A percentile compares a stretch with the other conserved stretches of the same genome.
phyloP scores from a whole-genome alignment of 176 grass and related monocot genomes.

The Rhipidocladum racemiflorum region DNA sequence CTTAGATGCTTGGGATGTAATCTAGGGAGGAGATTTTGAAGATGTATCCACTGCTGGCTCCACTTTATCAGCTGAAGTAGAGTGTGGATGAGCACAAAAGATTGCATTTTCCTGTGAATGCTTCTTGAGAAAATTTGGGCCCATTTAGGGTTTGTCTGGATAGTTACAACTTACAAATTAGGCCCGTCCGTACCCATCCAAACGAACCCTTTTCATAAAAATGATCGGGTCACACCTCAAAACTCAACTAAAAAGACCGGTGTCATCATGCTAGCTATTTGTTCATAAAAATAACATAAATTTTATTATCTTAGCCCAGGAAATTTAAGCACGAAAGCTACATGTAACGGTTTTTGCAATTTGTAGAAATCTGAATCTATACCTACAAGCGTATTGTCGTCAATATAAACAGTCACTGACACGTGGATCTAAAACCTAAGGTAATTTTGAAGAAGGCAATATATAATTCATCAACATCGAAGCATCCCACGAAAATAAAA shows the following conservation, averaged over 20 bases:
- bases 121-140: background rate
- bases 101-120: background rate
- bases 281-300: too few relatives aligned
- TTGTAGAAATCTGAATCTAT: background rate
- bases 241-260: background rate
- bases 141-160: background rate
- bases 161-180: background rate
- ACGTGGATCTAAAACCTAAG: background rate
- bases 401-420: background rate
- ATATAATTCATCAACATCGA: background rate
- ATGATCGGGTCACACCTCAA: background rate
- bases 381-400: background rate
- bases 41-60: background rate
- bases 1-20: slow-evolving; percentile 15
- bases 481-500: background rate
- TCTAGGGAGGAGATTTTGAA: slow-evolving; percentile 15
- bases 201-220: too few relatives aligned
- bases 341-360: background rate
- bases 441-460: background rate
- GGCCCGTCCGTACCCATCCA: background rate
- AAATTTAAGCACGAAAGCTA: slow-evolving; percentile 30
- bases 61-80: background rate
- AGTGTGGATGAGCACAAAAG: slow-evolving; percentile 5
- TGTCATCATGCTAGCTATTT: slow-evolving; percentile 32
- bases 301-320: slow-evolving; percentile 19